Evolutionary conservation across 2,329 filamentous ascomycete species (phyloP).

Genomic region (Trichoderma sp.): DNA sequence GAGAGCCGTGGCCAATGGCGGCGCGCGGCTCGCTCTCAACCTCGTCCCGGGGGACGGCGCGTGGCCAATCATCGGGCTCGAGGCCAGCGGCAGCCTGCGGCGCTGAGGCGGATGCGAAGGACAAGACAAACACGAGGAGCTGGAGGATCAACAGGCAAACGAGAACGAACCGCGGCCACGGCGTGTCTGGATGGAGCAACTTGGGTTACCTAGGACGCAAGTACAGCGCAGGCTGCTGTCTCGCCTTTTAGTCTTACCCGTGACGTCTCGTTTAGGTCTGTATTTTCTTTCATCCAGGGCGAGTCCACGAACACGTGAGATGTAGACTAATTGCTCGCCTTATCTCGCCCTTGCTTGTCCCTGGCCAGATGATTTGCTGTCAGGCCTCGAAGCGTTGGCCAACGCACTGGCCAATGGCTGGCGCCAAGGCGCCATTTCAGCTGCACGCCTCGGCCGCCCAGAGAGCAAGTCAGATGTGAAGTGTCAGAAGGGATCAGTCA

Average conservation of each 20-base stretch:
- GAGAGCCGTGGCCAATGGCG: slow-evolving; percentile 5
- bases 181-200: background rate
- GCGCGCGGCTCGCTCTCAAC: slow-evolving; percentile 1
- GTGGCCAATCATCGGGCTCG: slow-evolving; percentile 12
- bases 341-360: slow-evolving; percentile 6
- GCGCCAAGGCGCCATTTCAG: slow-evolving; percentile 12
- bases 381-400: slow-evolving; percentile 11
- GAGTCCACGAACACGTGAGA: no score
- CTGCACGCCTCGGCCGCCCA: background rate
- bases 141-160: background rate
- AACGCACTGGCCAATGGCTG: slow-evolving; percentile 19
- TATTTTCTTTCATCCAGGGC: background rate
- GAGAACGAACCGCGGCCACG: background rate
- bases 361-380: slow-evolving; percentile 18
- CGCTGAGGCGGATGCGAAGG: slow-evolving; percentile 1
- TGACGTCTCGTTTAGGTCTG: background rate
- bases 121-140: background rate
- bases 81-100: slow-evolving; percentile 14
- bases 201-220: no score
- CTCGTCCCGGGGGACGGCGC: background rate
- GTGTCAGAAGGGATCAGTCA: background rate
- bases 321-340: background rate
- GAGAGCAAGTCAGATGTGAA: slow-evolving; percentile 7
- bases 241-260: background rate
- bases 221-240: background rate